Base-by-base conservation (phyloP, 768 basidiomycete genomes). In the Phallus indusiatus region DNA sequence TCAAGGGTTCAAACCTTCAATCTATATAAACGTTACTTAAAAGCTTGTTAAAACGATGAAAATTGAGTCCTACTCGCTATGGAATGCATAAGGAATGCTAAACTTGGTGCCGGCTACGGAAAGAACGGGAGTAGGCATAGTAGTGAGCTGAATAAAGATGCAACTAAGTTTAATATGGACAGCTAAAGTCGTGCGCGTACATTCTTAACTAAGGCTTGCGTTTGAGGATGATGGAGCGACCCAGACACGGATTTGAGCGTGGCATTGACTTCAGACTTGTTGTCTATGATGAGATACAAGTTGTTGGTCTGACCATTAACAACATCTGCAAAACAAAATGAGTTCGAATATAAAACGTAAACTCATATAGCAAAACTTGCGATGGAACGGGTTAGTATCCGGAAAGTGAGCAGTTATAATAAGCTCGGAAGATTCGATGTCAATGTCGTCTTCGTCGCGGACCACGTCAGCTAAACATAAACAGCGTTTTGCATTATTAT, bases 301-400 rank as follows among this genome's bases (percentile, higher is more conserved):
- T 78, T 73, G 68, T 90, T 93, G 67, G 79, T 82, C 75, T 90
- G 87, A 60, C 90, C 90, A 64, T 93, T 93, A 34, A 91, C 83
- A 53, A 92, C 74, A 60, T 90, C 90, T 92, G 66, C 42, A 10
- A n/a, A 62, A 18, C 33, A 33, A 59, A 34, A 11, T 59, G 5
- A 28, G 35, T 21, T 12, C 21, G 14, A 16, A 12, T 18, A 21
- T 28, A 24, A 51, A n/a, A 42, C 28, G 53, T 24, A 24, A 62
- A 47, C 12, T 58, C 36, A 28, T 20, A 60, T 55, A 10, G 8
- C 18, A 16, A 51, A 53, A 79, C 88, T 63, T 70, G 90, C 89
- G 86, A 65, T 83, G 85, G 65, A 90, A 89, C 1, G 82, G 78
- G 66, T 91, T 90, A 53, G 75, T 75, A 63, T 88, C 85, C 16